Evolutionary conservation across 306 rosid genomes (phyloP), one percentile per base, ranked within the genome.

Genomic region (Cucumis cinereus): DNA sequence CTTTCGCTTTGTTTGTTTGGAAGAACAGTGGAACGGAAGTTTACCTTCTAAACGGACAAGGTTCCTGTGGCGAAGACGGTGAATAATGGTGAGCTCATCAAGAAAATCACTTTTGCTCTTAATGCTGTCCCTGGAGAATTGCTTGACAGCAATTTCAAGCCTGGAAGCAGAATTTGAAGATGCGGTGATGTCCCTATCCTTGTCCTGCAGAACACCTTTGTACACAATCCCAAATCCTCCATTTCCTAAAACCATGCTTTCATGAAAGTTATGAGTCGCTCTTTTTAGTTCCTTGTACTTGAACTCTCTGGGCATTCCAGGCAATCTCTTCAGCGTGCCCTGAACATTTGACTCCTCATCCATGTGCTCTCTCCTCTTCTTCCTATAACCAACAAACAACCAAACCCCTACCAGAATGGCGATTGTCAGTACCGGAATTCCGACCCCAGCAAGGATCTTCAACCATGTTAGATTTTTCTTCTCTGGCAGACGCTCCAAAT

Each of bases 31-130:
- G n/a, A 24, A 9, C 28, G 75, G 59, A 16, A 71, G 40, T 16
- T 55, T 81, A 82, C 88, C 90, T 16, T 84, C 80, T 78, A 87
- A 74, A 28, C 86, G 79, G n/a, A 84, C 88, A 24, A 87, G 88
- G 78, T 87, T 82, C 73, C 76, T 82, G 67, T 87, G 88, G 72
- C 88, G 90, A 74, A 87, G 90, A 15, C 85, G 81, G 71, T 87
- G 86, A 79, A 87, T 87, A 7, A 87, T 87, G 64, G 90, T 84
- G 63, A 84, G 86, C 85, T 84, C 90, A 38, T 87, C 90, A 77
- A 84, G 53, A 83, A 87, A 87, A 80, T 87, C 86, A 13, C 78
- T 83, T 75, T 73, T 80, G 61, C 90, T 79, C 63, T 84, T 55
- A 40, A 84, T 74, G 69, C 79, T 79, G 35, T 87, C 88, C 53